Base-by-base conservation (phyloP, 148 eudicot species). In the Heliamphora exappendiculata region DNA sequence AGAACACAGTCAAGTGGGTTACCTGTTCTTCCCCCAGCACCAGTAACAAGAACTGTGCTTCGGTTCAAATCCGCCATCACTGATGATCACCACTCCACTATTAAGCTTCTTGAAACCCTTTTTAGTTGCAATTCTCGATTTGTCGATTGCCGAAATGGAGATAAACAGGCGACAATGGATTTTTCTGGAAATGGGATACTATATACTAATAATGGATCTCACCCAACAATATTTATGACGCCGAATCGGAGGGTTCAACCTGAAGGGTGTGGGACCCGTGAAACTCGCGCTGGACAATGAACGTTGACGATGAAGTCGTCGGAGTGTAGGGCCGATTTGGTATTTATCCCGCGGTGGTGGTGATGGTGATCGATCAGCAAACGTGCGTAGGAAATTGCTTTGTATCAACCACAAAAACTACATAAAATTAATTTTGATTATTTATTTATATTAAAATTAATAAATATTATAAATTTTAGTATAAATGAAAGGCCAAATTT, bases 11-110 rank as follows among this genome's bases (percentile, higher is more conserved):
- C 3, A 6, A 53, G 14, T 9, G 16, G 20, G 33, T 28, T 82
- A 93, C 96, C 96, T 62, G 93, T 91, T 83, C 96, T 83, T 54
- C 96, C 96, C 73, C 87, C 91, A 47, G 98, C 96, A 19, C 93
- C 96, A 22, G 96, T 91, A 63, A 93, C 88, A 65, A 93, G 98
- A 37, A 91, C 93, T 45, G 88, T 89, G 70, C 80, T 84, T 67
- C 79, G 85, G 81, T 12, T 84, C 31, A 60, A 82, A 68, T 87
- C 87, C 57, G 90, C 70, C 92, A 85, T 85, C 8, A 88, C 86
- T 1, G 77, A 12, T 78, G 72, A 81, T 76, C 16, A 50, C 85
- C 68, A 66, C 75, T 63, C 85, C 68, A 66, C 75, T 63, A 41
- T 75, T 71, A 54, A 60, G 44, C 70, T 57, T 69, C 29, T 16